These are phyloP conservation scores for Termitomyces titanicus DNA, from an alignment of 768 basidiomycete species.

Conservation along the genomic window DNA sequence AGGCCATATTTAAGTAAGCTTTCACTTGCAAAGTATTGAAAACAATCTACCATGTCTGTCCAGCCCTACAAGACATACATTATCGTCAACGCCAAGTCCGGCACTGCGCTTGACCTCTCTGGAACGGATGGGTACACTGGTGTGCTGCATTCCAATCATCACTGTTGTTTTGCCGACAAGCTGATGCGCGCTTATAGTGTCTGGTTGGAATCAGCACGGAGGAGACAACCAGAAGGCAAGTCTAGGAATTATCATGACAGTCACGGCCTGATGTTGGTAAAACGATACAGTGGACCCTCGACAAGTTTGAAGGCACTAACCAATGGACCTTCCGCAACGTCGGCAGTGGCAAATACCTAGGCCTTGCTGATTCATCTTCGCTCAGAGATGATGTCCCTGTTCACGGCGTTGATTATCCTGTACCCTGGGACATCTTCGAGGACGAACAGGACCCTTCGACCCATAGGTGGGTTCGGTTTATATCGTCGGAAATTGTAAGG, in stretches of 20 bases:
- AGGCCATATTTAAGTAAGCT: neutral
- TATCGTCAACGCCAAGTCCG: slow-evolving; percentile 28
- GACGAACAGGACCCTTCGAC: slow-evolving; percentile 9
- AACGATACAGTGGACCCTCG: slow-evolving; percentile 16
- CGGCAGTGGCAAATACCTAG: slow-evolving; percentile 15
- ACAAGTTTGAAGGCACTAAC: slow-evolving; percentile 1
- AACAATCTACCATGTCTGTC: slow-evolving; percentile 12
- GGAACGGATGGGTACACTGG: slow-evolving; percentile 37
- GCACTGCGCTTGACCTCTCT: slow-evolving; percentile 45
- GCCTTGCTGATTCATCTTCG: neutral
- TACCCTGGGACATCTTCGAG: slow-evolving; percentile 17
- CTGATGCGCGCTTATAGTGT: slow-evolving; percentile 26
- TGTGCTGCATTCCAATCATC: slow-evolving; percentile 9
- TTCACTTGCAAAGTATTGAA: neutral
- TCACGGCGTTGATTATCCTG: slow-evolving; percentile 6
- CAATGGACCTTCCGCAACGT: slow-evolving; percentile 19
- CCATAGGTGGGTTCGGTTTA: slow-evolving; percentile 13
- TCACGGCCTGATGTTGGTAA: neutral
- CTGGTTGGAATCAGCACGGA: slow-evolving; percentile 33
- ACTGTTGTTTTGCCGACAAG: neutral
- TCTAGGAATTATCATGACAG: neutral
- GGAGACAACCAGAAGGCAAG: slow-evolving; percentile 41
- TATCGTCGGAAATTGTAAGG: neutral
- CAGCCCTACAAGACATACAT: slow-evolving; percentile 12
- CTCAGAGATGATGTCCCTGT: slow-evolving; percentile 8